Conservation (phyloP, 768 basidiomycete genomes). For the Pulveroboletus sp. region DNA sequence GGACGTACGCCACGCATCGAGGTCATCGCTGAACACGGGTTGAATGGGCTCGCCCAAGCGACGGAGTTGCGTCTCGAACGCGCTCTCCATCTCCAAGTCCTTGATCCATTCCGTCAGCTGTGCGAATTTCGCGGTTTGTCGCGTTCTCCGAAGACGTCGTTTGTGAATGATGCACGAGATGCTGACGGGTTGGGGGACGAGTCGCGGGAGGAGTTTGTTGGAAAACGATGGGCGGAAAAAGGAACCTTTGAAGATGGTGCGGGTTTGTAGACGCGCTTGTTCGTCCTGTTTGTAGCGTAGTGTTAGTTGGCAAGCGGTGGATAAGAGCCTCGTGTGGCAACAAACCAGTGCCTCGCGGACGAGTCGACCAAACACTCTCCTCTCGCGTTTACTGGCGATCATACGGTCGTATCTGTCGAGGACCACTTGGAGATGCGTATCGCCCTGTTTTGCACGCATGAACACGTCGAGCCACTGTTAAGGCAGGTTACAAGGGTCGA, state of each 20-base stretch:
- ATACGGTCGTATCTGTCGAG: conserved; percentile 59
- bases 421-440: conserved; percentile 42
- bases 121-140: conserved; percentile 39
- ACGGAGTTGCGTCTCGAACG: conserved; percentile 35
- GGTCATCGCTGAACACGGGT: conserved; percentile 28
- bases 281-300: conserved; percentile 46
- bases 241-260: conserved; percentile 71
- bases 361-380: conserved; percentile 45
- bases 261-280: conserved; percentile 48
- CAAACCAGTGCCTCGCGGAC: conserved; percentile 53
- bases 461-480: conserved; percentile 58
- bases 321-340: not conserved
- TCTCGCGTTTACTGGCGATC: conserved; percentile 49
- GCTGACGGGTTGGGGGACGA: conserved; percentile 75
- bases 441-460: conserved; percentile 50
- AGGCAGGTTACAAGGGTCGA: not conserved
- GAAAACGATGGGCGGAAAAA: conserved; percentile 61
- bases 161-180: conserved; percentile 67
- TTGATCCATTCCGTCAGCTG: conserved; percentile 32
- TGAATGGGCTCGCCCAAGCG: conserved; percentile 16
- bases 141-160: conserved; percentile 42
- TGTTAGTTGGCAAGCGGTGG: not conserved
- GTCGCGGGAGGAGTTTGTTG: conserved; percentile 72
- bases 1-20: conserved; percentile 22
- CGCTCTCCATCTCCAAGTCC: conserved; percentile 36